These are phyloP conservation scores for Neurospora intermedia DNA, from an alignment of 495 filamentous ascomycete genomes.

Conservation along the genomic window DNA sequence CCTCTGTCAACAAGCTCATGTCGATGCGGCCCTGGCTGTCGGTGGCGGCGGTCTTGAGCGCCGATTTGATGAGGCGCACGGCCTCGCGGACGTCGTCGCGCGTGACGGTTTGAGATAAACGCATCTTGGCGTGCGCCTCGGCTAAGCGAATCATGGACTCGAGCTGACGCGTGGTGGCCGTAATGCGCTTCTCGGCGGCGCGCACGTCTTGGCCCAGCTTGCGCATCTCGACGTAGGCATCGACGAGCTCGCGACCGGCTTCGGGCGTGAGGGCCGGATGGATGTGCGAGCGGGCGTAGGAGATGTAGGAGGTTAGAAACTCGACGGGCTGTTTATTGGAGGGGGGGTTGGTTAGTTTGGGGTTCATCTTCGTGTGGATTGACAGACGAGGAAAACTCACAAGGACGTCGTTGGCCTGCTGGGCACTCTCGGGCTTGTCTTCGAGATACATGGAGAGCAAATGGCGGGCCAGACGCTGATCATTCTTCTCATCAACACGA, in stretches of 20 bases:
- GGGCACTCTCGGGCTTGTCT: slow-evolving; percentile 82
- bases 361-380: not conserved
- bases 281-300: slow-evolving; percentile 80
- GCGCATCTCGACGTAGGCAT: slow-evolving; percentile 91
- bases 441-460: slow-evolving; percentile 95
- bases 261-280: slow-evolving; percentile 69
- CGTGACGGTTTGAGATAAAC: slow-evolving; percentile 65
- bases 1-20: slow-evolving; percentile 89
- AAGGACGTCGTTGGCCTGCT: slow-evolving; percentile 53
- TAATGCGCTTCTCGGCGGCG: slow-evolving; percentile 87
- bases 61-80: slow-evolving; percentile 79
- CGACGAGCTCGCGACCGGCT: slow-evolving; percentile 69
- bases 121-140: slow-evolving; percentile 97
- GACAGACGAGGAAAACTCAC: slow-evolving; percentile 38
- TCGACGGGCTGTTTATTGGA: slow-evolving; percentile 58
- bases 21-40: slow-evolving; percentile 93
- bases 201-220: slow-evolving; percentile 92
- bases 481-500: slow-evolving; percentile 75
- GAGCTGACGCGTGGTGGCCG: slow-evolving; percentile 88
- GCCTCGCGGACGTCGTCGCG: slow-evolving; percentile 80
- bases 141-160: slow-evolving; percentile 95
- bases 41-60: slow-evolving; percentile 94
- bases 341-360: slow-evolving; percentile 12
- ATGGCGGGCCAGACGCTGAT: slow-evolving; percentile 83
- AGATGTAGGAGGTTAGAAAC: slow-evolving; percentile 94